A percentile compares a stretch with the other conserved stretches of the same genome.
phyloP scores from a whole-genome alignment of 23 red algal species.

The Gracilaria gracilis region DNA sequence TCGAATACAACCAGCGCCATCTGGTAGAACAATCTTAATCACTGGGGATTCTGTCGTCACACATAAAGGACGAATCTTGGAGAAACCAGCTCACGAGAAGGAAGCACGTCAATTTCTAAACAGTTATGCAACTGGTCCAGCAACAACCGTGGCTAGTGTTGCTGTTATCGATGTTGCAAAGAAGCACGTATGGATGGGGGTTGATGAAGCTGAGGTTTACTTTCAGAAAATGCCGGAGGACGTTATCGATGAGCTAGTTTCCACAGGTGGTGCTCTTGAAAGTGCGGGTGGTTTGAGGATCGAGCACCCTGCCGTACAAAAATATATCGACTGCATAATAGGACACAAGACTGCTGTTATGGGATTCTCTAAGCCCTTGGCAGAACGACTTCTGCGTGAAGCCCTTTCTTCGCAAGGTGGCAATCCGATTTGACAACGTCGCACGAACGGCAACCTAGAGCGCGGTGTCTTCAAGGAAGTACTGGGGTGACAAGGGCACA shows the following conservation, averaged over 20 bases:
- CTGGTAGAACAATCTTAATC: conserved; percentile 64
- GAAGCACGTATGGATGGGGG: conserved; percentile 45
- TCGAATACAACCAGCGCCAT: background rate
- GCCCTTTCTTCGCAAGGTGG: conserved; percentile 12
- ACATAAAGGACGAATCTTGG: conserved; percentile 73
- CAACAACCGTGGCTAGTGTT: conserved; percentile 81
- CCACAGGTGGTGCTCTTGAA: conserved; percentile 58
- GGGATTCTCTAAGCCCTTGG: conserved; percentile 70
- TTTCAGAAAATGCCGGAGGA: conserved; percentile 85
- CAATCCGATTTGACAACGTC: background rate
- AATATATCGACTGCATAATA: conserved; percentile 74
- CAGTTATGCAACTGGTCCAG: conserved; percentile 78
- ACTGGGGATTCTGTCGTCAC: conserved; percentile 86
- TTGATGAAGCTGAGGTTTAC: conserved; percentile 91
- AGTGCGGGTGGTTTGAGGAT: conserved; percentile 86
- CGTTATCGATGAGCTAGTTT: conserved; percentile 76
- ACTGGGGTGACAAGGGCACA: background rate
- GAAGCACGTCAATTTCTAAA: conserved; percentile 80
- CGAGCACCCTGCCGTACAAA: conserved; percentile 73
- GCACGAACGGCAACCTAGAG: background rate
- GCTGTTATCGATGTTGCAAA: conserved; percentile 74
- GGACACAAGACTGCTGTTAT: conserved; percentile 77
- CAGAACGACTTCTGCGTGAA: background rate
- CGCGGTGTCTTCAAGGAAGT: background rate
- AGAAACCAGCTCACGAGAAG: conserved; percentile 64